Conservation (phyloP, 1,284 basidiomycete genomes). For the Vanrija sp. region DNA sequence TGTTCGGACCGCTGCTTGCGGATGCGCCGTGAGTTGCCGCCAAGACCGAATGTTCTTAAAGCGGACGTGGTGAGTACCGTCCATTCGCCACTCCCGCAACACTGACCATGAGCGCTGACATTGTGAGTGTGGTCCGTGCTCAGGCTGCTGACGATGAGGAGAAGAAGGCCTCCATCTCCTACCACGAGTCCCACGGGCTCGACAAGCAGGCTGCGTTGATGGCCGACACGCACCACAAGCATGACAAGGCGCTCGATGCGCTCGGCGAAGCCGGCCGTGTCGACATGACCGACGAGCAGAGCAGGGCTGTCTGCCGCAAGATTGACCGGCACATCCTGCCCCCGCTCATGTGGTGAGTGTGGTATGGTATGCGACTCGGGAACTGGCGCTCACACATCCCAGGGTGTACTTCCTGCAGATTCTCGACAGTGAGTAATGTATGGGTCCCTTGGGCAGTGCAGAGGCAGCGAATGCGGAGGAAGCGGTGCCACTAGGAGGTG, state of each 20-base stretch:
- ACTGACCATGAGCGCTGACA: not conserved
- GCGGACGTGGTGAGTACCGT: no score
- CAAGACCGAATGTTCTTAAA: no score
- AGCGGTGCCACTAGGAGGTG: no score
- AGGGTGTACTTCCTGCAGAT: conserved; percentile 31
- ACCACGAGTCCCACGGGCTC: conserved; percentile 4
- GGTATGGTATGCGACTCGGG: not conserved
- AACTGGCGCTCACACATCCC: not conserved
- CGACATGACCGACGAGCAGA: conserved; percentile 27
- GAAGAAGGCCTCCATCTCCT: not conserved
- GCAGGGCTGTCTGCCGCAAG: conserved; percentile 9
- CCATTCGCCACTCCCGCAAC: no score
- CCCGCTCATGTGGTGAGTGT: conserved; percentile 30
- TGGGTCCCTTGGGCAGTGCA: no score
- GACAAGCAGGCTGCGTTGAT: not conserved
- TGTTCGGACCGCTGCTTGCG: no score
- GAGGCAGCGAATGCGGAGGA: no score
- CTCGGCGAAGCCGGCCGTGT: conserved; percentile 24
- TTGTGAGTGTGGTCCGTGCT: not conserved
- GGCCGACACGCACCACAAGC: not conserved
- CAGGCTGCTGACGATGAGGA: not conserved
- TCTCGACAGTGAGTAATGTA: conserved; percentile 1
- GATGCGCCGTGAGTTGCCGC: no score
- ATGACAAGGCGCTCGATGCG: conserved; percentile 25
- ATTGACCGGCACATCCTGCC: conserved; percentile 37